Evolutionary conservation across 176 grass and related monocot species (phyloP).

Genomic region (Ampelocalamus luodianensis): DNA sequence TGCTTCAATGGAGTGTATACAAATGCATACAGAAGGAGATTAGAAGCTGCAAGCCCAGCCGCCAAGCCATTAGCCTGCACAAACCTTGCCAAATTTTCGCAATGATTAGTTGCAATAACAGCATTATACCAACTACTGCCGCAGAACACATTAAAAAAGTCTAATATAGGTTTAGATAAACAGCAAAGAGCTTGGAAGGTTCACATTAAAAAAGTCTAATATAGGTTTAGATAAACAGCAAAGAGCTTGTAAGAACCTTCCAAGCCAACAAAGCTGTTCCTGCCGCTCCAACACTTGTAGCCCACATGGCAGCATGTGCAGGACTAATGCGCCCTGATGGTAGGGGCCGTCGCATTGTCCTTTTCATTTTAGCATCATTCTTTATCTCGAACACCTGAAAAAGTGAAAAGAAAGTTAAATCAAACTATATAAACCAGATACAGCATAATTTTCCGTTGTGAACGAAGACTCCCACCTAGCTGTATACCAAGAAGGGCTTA

Average conservation of each 20-base stretch:
- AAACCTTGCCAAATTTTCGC: slow-evolving; percentile 64
- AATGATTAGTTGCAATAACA: slow-evolving; percentile 54
- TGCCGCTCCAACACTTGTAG: slow-evolving; percentile 79
- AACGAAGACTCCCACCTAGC: too few species aligned
- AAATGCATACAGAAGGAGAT: slow-evolving; percentile 95
- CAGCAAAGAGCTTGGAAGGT: slow-evolving; percentile 35
- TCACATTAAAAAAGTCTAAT: slow-evolving; percentile 8
- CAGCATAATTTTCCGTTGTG: too few species aligned
- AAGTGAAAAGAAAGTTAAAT: slow-evolving; percentile 30
- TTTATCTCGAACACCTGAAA: slow-evolving; percentile 84
- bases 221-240: slow-evolving; percentile 16
- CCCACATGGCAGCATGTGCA: slow-evolving; percentile 88
- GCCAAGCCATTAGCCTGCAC: slow-evolving; percentile 91
- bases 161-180: slow-evolving; percentile 17
- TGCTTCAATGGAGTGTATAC: slow-evolving; percentile 98
- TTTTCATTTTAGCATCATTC: slow-evolving; percentile 97
- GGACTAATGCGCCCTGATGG: slow-evolving; percentile 83
- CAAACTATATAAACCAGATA: neutral
- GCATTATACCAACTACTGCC: slow-evolving; percentile 4
- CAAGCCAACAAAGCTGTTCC: slow-evolving; percentile 83
- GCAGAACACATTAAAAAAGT: neutral
- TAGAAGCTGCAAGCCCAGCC: slow-evolving; percentile 82
- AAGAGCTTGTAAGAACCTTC: slow-evolving; percentile 68
- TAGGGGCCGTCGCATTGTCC: slow-evolving; percentile 73
- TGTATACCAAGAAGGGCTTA: too few species aligned